Conservation (phyloP, 2,329 filamentous ascomycete species). For the Ascochyta fabae region DNA sequence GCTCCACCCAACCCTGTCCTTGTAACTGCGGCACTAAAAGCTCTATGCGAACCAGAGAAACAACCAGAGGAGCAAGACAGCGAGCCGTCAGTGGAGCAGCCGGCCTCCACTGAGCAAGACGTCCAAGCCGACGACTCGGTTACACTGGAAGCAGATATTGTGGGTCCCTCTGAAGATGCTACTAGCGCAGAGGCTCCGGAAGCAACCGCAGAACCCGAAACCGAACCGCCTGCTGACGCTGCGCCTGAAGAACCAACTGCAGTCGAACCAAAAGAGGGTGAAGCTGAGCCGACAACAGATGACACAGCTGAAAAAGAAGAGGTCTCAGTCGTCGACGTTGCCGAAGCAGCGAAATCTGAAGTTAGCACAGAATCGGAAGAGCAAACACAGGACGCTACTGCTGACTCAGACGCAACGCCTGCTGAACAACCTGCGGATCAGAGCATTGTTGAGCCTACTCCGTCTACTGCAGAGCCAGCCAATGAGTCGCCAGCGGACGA, state of each 20-base stretch:
- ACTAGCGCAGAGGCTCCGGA: not conserved
- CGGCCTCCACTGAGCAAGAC: not conserved
- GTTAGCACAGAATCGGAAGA: not conserved
- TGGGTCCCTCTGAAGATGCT: not conserved
- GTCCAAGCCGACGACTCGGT: not conserved
- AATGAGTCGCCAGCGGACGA: not conserved
- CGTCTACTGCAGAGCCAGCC: not conserved
- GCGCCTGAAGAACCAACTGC: not conserved
- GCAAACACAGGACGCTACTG: not conserved
- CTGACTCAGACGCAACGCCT: not conserved
- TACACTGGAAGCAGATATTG: not conserved
- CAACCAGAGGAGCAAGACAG: not conserved
- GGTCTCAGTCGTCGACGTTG: not conserved
- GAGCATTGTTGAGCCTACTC: not conserved
- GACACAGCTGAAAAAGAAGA: not conserved
- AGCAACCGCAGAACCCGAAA: not conserved
- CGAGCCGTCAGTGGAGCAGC: not conserved
- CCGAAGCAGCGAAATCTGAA: not conserved
- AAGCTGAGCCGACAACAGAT: not conserved
- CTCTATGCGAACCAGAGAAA: conserved; percentile 2
- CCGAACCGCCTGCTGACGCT: not conserved
- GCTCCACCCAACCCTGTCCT: conserved; percentile 9
- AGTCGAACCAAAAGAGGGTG: not conserved
- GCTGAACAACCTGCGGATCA: not conserved
- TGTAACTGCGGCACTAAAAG: conserved; percentile 6